Evolutionary conservation across 2,329 filamentous ascomycete species (phyloP), one percentile per base, ranked within the genome.

Genomic region (Fusarium sp.): DNA sequence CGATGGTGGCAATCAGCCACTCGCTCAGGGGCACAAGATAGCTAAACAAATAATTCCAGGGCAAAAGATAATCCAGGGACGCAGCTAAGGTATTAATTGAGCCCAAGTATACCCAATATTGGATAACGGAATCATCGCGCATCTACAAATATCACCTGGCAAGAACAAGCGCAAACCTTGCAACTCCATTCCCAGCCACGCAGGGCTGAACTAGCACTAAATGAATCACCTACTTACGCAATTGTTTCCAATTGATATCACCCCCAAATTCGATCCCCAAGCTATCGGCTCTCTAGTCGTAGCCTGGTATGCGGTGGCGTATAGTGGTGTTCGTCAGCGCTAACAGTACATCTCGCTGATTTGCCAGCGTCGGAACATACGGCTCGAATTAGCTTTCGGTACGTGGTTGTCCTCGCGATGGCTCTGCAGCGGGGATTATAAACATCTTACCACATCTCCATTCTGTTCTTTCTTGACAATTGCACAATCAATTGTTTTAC

Each of bases 381-480:
- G 58, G 64, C 61, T 52, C 30, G n/a, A 47, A 65, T 59, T 48
- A 28, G 28, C 46, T 65, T 64, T 59, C 35, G 26, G 61, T 19
- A 41, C 55, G 47, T 32, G 24, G 15, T 32, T 40, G 19, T 35
- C 17, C 30, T 20, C 20, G 46, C 28, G 10, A 24, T 20, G 11
- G 22, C 22, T 26, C 19, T 54, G 51, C 19, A n/a, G n/a, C 2
- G 26, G 44, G 11, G 11, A 2, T 64, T 67, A 68, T 60, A 60
- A 67, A 26, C 7, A 30, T 6, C 32, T 45, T 22, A 7, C 10
- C 10, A 43, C 19, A 1, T 17, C 17, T 4, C 0, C 26, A 32
- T 20, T 13, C 30, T 20, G 13, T 14, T 11, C 14, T n/a, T 14
- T 11, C 20, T 17, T 1, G 11, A 5, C 15, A n/a, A 26, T 1